phyloP scores from a whole-genome alignment of 805 yeast genomes.

The Cyberlindnera maritima region DNA sequence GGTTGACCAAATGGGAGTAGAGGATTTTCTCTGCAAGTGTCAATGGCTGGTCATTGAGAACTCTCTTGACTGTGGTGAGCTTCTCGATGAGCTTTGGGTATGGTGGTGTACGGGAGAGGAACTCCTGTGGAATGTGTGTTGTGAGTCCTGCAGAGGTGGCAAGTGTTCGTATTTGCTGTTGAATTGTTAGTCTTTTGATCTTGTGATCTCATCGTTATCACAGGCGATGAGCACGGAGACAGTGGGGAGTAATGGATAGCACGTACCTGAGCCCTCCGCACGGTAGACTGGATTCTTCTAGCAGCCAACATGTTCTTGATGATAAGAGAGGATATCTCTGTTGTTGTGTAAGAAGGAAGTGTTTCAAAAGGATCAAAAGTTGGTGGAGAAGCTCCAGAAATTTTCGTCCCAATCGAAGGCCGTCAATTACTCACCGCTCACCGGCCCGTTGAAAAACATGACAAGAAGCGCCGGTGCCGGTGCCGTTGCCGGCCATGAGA shows the following conservation, averaged over 20 bases:
- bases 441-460: constrained; percentile 9
- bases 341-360: background rate
- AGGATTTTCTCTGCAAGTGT: constrained; percentile 94
- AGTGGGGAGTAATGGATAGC: background rate
- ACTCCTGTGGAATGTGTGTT: constrained; percentile 49
- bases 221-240: background rate
- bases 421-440: constrained; percentile 18
- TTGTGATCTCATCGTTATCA: constrained; percentile 1
- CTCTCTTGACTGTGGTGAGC: constrained; percentile 57
- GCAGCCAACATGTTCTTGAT: constrained; percentile 11
- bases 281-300: constrained; percentile 8
- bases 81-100: constrained; percentile 71
- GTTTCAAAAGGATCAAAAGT: background rate
- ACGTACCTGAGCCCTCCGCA: constrained; percentile 17
- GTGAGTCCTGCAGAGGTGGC: constrained; percentile 25
- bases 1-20: constrained; percentile 88
- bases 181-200: background rate
- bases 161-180: constrained; percentile 18
- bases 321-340: background rate
- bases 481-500: background rate
- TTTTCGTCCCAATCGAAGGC: constrained; percentile 14
- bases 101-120: constrained; percentile 78
- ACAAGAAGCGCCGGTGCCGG: constrained; percentile 6
- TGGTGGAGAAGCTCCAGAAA: background rate
- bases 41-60: constrained; percentile 70